Evolutionary conservation across 2,329 filamentous ascomycete genomes (phyloP).

Genomic region (Venturia carpophila): DNA sequence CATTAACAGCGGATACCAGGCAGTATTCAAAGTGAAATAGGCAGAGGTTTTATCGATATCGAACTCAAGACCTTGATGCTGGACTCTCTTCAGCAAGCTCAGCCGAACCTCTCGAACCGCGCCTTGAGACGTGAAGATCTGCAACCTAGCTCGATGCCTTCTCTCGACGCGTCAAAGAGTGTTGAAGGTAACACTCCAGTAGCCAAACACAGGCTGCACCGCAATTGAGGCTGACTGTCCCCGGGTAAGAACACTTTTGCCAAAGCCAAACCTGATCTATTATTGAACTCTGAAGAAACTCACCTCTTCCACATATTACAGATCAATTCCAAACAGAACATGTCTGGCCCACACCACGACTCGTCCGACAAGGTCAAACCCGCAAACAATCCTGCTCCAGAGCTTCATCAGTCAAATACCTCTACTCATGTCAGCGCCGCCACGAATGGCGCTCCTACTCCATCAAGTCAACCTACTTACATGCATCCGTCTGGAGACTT

Average conservation of each 20-base stretch:
- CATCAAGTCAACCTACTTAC: neutral
- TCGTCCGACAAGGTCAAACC: neutral
- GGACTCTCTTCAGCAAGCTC: neutral
- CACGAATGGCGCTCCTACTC: neutral
- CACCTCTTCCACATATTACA: neutral
- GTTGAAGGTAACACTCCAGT: neutral
- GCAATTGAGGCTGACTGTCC: neutral
- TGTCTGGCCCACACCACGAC: neutral
- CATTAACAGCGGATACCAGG: no score
- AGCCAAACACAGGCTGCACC: neutral
- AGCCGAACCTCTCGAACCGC: neutral
- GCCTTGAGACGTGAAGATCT: neutral
- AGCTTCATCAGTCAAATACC: neutral
- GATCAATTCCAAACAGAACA: neutral
- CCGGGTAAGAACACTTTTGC: neutral
- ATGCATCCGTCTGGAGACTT: neutral
- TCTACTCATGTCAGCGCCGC: neutral
- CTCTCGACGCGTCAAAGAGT: neutral
- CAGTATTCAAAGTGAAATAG: no score
- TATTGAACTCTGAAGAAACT: neutral
- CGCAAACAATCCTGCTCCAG: neutral
- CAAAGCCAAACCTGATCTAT: neutral
- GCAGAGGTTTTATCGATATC: no score
- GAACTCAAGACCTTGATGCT: no score
- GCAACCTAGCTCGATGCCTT: neutral